Evolutionary conservation across 495 filamentous ascomycete species (phyloP), one percentile per base, ranked within the genome.

Genomic region (Podospora bellae-mahoneyi): DNA sequence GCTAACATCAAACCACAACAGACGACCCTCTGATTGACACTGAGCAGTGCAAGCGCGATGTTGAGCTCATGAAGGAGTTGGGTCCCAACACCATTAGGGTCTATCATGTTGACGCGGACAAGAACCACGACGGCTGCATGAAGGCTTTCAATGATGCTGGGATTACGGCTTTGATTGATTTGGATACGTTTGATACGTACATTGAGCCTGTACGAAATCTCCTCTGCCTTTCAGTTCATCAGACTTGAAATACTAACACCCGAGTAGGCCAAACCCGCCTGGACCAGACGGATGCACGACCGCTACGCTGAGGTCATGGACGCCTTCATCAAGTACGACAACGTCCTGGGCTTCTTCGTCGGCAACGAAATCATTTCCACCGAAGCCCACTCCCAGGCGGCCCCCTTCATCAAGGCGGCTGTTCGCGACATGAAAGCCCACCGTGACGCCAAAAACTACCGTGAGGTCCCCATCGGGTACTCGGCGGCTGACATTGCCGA

Each of bases 51-150:
- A 78, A 84, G 70, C 88, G 88, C 60, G 93, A 97, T 81, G 88
- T 90, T 55, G 77, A 78, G 19, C 84, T 92, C 64, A 97, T 97
- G 93, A 80, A 91, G 73, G 86, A 87, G 48, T 77, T 97, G 60
- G 92, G 92, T 66, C 84, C 91, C 77, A 97, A 97, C 75, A 82
- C 90, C 20, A 94, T 97, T 73, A 91, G 93, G 58, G 91, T 96
- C 58, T 97, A 97, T 78, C 93, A 96, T 74, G 93, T 96, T 64
- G 90, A 94, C 71, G 75, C 91, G 3, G 73, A 75, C 19, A 85
- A 73, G 30, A 83, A 94, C 72, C 92, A 97, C 78, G 78, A 84
- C 66, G 90, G 84, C 32, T 92, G 90, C 77, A 91, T 92, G 89
- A 79, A 77, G 15, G 87, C 84, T 16, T 87, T 92, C 75, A 85